Base-by-base conservation (phyloP, 192 early-diverging fungal species). In the Cetraspora pellucida region DNA sequence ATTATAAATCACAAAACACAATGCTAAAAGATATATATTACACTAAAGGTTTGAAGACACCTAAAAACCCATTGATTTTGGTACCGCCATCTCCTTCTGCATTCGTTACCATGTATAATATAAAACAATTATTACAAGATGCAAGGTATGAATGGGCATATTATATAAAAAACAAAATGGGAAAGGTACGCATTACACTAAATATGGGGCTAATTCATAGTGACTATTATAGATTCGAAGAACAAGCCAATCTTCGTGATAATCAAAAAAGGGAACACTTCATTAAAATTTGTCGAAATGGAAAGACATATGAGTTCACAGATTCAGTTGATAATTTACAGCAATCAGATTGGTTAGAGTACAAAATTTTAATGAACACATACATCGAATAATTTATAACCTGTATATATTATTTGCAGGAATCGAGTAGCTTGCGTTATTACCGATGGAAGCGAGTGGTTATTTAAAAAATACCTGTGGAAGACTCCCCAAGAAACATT, bases 381-480 rank as follows among this genome's bases (percentile, higher is more conserved):
- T 37, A 37, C 7, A 7, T 37, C 7, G 37, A 37, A 7, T 37
- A 37, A 37, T 37, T 6, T 37, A 37, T 37, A 37, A 37, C 37
- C 7, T 37, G 7, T 37, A 37, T 37, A 37, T 6, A 37, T 37
- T 37, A 37, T 37, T 37, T 37, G 7, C 37, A 37, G 37, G 95
- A 92, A 92, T 76, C 88, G 92, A 25, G 90, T 98, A 4, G 93
- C 94, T 0, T 96, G 92, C 66, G 95, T 96, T 23, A 93, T 98
- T 81, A 91, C 91, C n/a, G 90, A 89, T 45, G 97, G 97, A 31
- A 93, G 92, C 50, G 87, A 88, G 31, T 98, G 97, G 97, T 95
- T 97, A 81, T 98, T 98, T 79, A 95, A 93, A 74, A 87, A 89
- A 54, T 98, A 95, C 94, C 92, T 89, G 74, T 96, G 93, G 89